Evolutionary conservation across 495 filamentous ascomycete species (phyloP).

Genomic region (Apiosordaria backusii): DNA sequence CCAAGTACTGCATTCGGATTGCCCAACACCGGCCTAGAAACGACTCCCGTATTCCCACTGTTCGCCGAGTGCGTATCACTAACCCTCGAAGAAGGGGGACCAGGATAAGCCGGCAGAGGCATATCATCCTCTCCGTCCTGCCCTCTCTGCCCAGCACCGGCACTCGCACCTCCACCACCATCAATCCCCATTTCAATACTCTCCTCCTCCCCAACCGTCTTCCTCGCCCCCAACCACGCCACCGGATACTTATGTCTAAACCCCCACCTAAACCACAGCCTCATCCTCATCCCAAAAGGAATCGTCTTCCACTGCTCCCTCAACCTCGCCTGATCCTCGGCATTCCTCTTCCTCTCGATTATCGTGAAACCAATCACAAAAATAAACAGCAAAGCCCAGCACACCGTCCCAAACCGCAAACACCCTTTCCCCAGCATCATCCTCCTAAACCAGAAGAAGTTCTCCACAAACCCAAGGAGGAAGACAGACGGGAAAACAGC

Average conservation of each 20-base stretch:
- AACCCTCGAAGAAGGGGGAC: background rate
- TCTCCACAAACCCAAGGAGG: conserved; percentile 48
- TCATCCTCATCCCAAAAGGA: conserved; percentile 35
- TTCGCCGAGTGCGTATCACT: background rate
- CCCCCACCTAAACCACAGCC: conserved; percentile 48
- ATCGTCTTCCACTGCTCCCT: conserved; percentile 44
- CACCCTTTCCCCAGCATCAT: conserved; percentile 50
- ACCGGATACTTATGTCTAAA: conserved; percentile 49
- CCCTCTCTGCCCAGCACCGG: background rate
- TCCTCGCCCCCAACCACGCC: conserved; percentile 16
- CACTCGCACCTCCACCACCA: too few species aligned
- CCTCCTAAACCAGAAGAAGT: conserved; percentile 49
- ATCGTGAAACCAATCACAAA: conserved; percentile 42
- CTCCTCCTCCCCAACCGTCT: background rate
- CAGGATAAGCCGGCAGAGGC: background rate
- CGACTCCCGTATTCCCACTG: background rate
- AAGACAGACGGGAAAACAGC: conserved; percentile 42
- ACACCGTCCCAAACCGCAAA: conserved; percentile 47
- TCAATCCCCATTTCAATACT: background rate
- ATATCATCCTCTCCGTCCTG: background rate
- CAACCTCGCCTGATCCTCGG: conserved; percentile 41
- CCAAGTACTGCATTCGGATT: background rate
- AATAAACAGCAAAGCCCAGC: conserved; percentile 44
- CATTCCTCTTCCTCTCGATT: conserved; percentile 37
- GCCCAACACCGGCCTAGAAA: background rate